Conservation (phyloP, 2,329 filamentous ascomycete species). For the Epichloe brachyelytri region DNA sequence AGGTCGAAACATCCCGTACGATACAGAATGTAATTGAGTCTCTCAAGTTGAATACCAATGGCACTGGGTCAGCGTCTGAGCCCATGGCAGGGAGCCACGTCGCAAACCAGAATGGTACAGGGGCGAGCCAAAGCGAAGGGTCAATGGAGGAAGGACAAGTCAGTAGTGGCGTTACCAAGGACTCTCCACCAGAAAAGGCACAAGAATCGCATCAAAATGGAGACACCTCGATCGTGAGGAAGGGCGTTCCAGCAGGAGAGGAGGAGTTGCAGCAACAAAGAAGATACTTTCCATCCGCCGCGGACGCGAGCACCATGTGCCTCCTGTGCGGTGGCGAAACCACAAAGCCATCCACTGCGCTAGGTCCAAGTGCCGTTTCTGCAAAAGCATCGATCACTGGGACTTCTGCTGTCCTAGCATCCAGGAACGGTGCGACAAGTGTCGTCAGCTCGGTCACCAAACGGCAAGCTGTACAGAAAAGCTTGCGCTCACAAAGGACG, state of each 20-base stretch:
- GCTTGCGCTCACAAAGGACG: conserved; percentile 36
- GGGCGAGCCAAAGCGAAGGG: background rate
- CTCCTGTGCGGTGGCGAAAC: conserved; percentile 36
- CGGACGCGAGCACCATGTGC: conserved; percentile 31
- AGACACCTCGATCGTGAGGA: conserved; percentile 7
- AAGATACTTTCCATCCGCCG: conserved; percentile 39
- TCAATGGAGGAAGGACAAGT: conserved; percentile 1
- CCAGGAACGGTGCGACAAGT: conserved; percentile 40
- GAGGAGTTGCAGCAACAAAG: conserved; percentile 27
- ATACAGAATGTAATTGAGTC: conserved; percentile 12
- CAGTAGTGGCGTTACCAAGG: background rate
- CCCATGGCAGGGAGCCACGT: background rate
- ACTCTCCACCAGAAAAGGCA: background rate
- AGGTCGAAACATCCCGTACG: conserved; percentile 13
- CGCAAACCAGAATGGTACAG: background rate
- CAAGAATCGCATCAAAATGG: background rate
- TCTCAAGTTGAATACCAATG: conserved; percentile 4
- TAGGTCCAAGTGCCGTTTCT: conserved; percentile 34
- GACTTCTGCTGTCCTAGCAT: conserved; percentile 37
- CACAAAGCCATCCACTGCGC: conserved; percentile 35
- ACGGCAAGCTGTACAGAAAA: conserved; percentile 40
- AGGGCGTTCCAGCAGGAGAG: conserved; percentile 15
- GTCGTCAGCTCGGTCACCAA: conserved; percentile 49
- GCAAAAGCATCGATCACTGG: conserved; percentile 31
- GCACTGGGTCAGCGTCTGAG: background rate